Percentiles rank a stretch among this genome's conserved stretches.
Evolutionary conservation across 2,329 filamentous ascomycete genomes (phyloP).

Genomic region (Phialophora chinensis): DNA sequence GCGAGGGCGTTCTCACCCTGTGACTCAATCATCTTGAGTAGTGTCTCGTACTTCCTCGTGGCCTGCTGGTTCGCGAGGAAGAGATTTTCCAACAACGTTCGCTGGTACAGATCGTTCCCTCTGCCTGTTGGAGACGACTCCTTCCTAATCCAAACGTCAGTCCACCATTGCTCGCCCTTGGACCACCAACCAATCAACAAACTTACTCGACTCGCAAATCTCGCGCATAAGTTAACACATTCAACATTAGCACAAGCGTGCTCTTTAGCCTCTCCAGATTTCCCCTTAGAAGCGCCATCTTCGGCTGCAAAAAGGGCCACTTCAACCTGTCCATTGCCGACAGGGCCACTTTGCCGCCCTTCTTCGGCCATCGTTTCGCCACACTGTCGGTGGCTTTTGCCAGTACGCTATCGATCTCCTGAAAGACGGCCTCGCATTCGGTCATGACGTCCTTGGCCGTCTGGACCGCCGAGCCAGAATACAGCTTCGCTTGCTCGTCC

Average conservation of each 20-base stretch:
- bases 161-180: neutral
- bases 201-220: conserved; percentile 31
- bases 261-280: conserved; percentile 46
- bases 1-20: neutral
- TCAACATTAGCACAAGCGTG: conserved; percentile 42
- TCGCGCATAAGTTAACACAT: conserved; percentile 44
- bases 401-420: conserved; percentile 37
- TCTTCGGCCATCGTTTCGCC: conserved; percentile 12
- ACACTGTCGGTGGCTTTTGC: conserved; percentile 29
- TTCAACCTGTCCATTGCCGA: conserved; percentile 30
- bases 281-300: conserved; percentile 40
- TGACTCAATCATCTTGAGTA: conserved; percentile 12
- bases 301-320: conserved; percentile 38
- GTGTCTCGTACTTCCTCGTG: conserved; percentile 17
- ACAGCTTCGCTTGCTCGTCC: conserved; percentile 39
- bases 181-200: neutral
- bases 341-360: conserved; percentile 20
- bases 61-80: conserved; percentile 23
- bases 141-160: neutral
- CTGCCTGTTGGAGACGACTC: neutral
- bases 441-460: conserved; percentile 33
- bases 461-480: conserved; percentile 32
- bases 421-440: conserved; percentile 42
- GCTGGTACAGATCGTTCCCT: conserved; percentile 10
- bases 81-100: conserved; percentile 20